Evolutionary conservation across 495 filamentous ascomycete species (phyloP), one percentile per base, ranked within the genome.

Genomic region (Hyaloscypha variabilis): DNA sequence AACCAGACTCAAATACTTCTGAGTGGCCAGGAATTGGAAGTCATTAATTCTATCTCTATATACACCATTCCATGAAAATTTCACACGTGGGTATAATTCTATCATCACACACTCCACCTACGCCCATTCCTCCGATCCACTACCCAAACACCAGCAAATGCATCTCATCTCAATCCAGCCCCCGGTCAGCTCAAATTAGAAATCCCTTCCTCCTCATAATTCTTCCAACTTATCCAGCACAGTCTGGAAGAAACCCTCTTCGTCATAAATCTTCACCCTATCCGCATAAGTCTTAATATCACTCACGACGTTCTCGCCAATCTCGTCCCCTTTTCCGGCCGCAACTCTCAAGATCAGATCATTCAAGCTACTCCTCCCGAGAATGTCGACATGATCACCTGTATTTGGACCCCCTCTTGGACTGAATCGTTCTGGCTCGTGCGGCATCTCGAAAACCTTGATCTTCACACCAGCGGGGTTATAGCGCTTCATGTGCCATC

Each of bases 361-460:
- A 70, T 97, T 99, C 11, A 99, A 84, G 6, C 86, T 93, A 66
- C 91, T 85, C 5, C 95, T 81, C 14, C 95, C 95, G 21, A 99
- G 80, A 62, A 99, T 98, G 75, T 99, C 95, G 36, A 99, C 95
- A 71, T 99, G 95, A 76, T 99, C 95, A 2, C 92, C 93, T 39
- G 95, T 98, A 71, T 97, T 98, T 14, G 94, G 95, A 0, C 95
- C 95, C 51, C 95, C 95, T 14, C 95, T 80, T 0, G 96, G 92
- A 65, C 88, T 91, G 76, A 97, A 98, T 25, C 92, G 79, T 63
- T 97, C 93, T 0, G 95, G 95, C 74, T 98, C 93, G 73, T 99
- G 96, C 3, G 88, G 91, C 94, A 98, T 98, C 78, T 98, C 95
- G 68, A 87, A 92, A 3, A 92, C 89, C 62, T 89, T 94, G 72